Evolutionary conservation across 2,329 filamentous ascomycete genomes (phyloP).

Genomic region (Fusarium mundagurra): DNA sequence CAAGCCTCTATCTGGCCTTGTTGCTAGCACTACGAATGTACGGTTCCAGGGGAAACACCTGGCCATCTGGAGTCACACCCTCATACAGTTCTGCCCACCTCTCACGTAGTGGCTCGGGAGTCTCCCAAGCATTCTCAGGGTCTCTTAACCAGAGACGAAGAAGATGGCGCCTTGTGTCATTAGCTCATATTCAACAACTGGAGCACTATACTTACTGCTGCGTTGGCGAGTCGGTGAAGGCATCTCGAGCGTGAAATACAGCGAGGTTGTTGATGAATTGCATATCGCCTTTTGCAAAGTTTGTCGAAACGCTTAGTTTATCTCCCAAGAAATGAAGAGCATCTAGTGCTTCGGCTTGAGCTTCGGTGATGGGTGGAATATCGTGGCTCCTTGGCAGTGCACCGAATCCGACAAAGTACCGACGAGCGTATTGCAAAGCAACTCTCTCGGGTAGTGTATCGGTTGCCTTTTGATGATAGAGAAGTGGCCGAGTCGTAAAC

Average conservation of each 20-base stretch:
- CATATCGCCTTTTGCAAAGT: constrained; percentile 61
- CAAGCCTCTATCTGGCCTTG: not conserved
- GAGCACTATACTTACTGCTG: not conserved
- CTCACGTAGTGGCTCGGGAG: not conserved
- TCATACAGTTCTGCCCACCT: constrained; percentile 27
- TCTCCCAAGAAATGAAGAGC: constrained; percentile 59
- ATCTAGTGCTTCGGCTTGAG: constrained; percentile 62
- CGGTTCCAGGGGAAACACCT: constrained; percentile 23
- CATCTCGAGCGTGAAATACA: constrained; percentile 61
- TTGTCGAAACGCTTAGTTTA: constrained; percentile 53
- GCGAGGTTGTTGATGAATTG: constrained; percentile 65
- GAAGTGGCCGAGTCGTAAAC: constrained; percentile 8
- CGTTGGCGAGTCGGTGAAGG: constrained; percentile 46
- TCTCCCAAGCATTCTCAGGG: constrained; percentile 57
- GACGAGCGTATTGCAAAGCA: constrained; percentile 19
- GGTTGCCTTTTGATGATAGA: constrained; percentile 14
- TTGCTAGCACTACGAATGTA: constrained; percentile 30
- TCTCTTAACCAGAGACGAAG: constrained; percentile 60
- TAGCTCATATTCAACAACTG: accelerated
- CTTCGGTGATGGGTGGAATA: constrained; percentile 65
- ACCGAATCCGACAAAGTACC: constrained; percentile 34
- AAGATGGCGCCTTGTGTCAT: constrained; percentile 51
- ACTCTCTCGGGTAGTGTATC: not conserved
- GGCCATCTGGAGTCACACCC: constrained; percentile 5
- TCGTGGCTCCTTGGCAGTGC: constrained; percentile 56